Conservation (phyloP, 306 rosid genomes). For the Casuarina cunninghamiana region DNA sequence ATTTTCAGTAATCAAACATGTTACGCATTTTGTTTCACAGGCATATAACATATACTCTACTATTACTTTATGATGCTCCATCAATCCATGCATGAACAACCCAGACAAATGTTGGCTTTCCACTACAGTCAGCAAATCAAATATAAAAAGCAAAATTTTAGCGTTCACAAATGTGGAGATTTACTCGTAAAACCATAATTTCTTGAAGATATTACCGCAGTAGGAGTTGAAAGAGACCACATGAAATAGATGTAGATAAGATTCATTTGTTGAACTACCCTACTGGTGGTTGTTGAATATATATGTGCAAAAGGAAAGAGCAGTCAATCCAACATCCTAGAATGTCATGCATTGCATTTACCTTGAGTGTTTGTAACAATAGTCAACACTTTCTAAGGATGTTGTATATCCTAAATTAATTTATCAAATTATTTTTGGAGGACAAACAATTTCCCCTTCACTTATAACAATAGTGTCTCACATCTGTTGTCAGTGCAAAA, state of each 20-base stretch:
- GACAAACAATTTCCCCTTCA: not conserved
- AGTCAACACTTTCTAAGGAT: not conserved
- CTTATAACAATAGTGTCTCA: not conserved
- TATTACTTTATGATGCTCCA: conserved; percentile 75
- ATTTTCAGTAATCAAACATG: no score
- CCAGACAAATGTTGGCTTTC: conserved; percentile 24
- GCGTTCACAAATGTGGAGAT: not conserved
- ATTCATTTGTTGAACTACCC: not conserved
- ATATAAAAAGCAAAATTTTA: not conserved
- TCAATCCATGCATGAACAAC: conserved; percentile 62
- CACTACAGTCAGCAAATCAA: conserved; percentile 9
- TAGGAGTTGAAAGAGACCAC: not conserved
- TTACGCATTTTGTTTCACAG: no score
- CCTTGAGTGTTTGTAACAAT: not conserved
- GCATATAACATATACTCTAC: conserved; percentile 27
- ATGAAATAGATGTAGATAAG: not conserved
- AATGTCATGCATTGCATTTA: not conserved
- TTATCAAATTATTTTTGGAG: not conserved
- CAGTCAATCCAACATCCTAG: not conserved
- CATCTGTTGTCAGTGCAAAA: not conserved
- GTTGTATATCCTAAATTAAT: not conserved
- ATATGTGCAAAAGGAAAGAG: no score
- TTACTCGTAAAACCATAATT: not conserved
- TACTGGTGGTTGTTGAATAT: not conserved
- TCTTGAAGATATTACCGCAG: not conserved